Base-by-base conservation (phyloP, 305 asterid species). In the Petunia hybrid region DNA sequence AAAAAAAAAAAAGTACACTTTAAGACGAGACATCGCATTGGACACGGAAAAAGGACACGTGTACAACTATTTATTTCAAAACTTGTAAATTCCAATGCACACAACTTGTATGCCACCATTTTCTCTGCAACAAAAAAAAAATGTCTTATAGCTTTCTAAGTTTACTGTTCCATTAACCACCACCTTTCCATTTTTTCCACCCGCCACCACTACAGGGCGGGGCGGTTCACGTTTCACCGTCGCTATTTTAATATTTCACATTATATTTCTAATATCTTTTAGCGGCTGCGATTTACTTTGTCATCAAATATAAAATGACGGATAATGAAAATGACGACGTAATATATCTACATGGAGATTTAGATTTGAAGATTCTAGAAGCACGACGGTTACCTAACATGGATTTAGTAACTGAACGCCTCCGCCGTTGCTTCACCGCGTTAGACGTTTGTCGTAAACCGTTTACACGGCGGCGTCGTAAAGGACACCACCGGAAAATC, bases 351-450 rank as follows among this genome's bases (percentile, higher is more conserved):
- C 99, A 96, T 59, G 99, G 98, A 45, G 98, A 93, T 82, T 89
- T 96, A 31, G 98, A 94, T 86, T 89, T 96, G 4, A 88, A 84
- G 62, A 90, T 96, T 71, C 75, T 92, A 16, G 98, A 94, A 76
- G 99, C 98, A 8, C 95, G 98, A 36, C 73, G 86, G 55, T 84
- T 96, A 79, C 99, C 98, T 2, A 96, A 96, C 83, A 96, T 96
- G 99, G 99, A 96, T 86, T 9, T 94, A 5, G 84, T 94, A 1
- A 81, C 94, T 13, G 97, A 93, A 66, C 93, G 92, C 67, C 48
- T 96, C 83, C 94, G 98, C 42, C 95, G 94, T 2, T 88, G 88
- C 84, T 80, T 94, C 80, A 61, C 97, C 6, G 89, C 89, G 0
- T 85, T 94, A 56, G 86, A 85, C 56, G 78, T 80, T 22, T 84